Base-by-base conservation (phyloP, 352 stramenopile species). In the Plasmopara muralis region DNA sequence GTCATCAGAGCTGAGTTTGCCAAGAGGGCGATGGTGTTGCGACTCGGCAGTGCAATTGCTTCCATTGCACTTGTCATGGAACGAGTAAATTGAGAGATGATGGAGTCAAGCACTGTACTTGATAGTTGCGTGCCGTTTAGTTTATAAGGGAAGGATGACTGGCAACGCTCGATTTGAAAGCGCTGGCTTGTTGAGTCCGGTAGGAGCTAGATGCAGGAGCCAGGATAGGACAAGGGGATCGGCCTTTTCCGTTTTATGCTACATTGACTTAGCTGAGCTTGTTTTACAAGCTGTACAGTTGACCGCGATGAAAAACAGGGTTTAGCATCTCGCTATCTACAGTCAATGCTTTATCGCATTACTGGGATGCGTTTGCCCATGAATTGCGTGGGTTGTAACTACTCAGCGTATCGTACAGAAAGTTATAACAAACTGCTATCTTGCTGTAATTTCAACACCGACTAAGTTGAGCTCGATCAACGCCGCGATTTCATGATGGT, bases 131-230 rank as follows among this genome's bases (percentile, higher is more conserved):
- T 30, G 18, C 34, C 35, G 50, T 59, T 59, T 35, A 25, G 50
- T 59, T 59, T 35, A 14, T 25, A 25, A 12, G 49, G 55, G n/a
- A 8, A 13, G 10, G 57, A 62, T 65, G 61, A 66, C 40, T 70
- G 57, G 62, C 28, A 42, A 46, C 33, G 50, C 59, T 55, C 42
- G 62, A 70, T 70, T 66, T 70, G 62, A 60, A n/a, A 44, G 62
- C 40, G 31, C 37, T 28, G 35, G 43, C 51, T 65, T 69, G 60
- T 65, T 71, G 63, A 68, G 58, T 71, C 63, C 62, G 62, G 4
- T 45, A n/a, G 13, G 37, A 20, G 34, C 43, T 56, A 57, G 53
- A 33, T 39, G 16, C 20, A 46, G 34, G 28, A 9, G 37, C 28
- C 43, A 47, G 42, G 48, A 67, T 44, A 55, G 62, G 52, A 60